Evolutionary conservation across 768 basidiomycete genomes (phyloP).

Genomic region (Xerocomus potaroensis): DNA sequence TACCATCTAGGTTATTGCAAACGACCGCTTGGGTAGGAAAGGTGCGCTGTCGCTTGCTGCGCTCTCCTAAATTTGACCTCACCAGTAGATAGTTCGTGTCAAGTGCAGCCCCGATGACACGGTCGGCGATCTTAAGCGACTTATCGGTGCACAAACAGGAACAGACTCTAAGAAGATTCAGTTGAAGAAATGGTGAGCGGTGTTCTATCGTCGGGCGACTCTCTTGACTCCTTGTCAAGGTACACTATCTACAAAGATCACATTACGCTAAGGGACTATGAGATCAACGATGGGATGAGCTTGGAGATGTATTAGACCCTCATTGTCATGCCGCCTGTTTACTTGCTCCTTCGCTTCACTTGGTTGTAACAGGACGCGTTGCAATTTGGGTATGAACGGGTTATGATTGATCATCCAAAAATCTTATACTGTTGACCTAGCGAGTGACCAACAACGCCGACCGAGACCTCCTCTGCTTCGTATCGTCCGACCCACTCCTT

Average conservation of each 20-base stretch:
- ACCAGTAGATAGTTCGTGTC: conserved; percentile 67
- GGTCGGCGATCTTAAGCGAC: conserved; percentile 93
- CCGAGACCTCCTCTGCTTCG: conserved; percentile 15
- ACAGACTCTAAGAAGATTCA: conserved; percentile 82
- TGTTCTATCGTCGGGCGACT: neutral
- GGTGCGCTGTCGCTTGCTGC: conserved; percentile 38
- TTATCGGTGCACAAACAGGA: conserved; percentile 95
- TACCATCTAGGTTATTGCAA: conserved; percentile 75
- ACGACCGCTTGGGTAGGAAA: conserved; percentile 93
- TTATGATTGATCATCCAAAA: neutral
- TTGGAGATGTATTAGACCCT: conserved; percentile 76
- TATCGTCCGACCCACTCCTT: conserved; percentile 1
- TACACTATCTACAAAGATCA: conserved; percentile 96
- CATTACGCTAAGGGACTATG: conserved; percentile 87
- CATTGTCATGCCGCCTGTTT: neutral
- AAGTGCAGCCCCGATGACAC: conserved; percentile 96
- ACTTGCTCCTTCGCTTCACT: neutral
- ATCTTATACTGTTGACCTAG: neutral
- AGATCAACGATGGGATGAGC: conserved; percentile 91
- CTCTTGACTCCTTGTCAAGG: conserved; percentile 42
- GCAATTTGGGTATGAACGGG: conserved; percentile 2
- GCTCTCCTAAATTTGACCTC: conserved; percentile 9
- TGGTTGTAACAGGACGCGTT: conserved; percentile 9
- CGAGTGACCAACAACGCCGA: conserved; percentile 13
- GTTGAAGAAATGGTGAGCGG: conserved; percentile 90